phyloP scores from a whole-genome alignment of 1,139 yeast genomes.

The Suhomyces guaymorum region DNA sequence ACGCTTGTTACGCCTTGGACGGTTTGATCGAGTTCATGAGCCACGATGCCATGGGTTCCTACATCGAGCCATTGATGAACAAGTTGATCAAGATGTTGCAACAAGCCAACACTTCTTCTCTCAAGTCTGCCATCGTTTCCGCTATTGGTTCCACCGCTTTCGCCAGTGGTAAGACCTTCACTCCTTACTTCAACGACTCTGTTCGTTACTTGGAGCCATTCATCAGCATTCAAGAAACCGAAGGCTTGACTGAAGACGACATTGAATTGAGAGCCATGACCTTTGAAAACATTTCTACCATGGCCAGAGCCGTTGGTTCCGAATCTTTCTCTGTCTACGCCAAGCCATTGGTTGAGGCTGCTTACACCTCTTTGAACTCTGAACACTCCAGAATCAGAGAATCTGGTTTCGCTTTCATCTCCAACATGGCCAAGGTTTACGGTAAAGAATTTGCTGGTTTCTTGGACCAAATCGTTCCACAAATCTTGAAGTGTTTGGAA shows the following conservation, averaged over 20 bases:
- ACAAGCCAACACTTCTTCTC: conserved; percentile 60
- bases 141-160: conserved; percentile 97
- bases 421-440: conserved; percentile 93
- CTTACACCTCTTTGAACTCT: conserved; percentile 75
- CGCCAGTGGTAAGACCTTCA: conserved; percentile 86
- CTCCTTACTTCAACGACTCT: conserved; percentile 82
- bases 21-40: conserved; percentile 90
- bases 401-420: conserved; percentile 91
- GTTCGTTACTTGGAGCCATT: conserved; percentile 80
- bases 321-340: conserved; percentile 84
- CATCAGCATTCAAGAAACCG: conserved; percentile 63
- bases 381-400: conserved; percentile 87
- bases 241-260: conserved; percentile 76
- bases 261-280: conserved; percentile 87
- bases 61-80: conserved; percentile 87
- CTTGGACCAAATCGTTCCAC: conserved; percentile 79
- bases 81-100: conserved; percentile 82
- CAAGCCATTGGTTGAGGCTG: conserved; percentile 85
- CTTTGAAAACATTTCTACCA: conserved; percentile 88
- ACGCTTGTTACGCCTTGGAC: conserved; percentile 89
- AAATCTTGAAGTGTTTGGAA: conserved; percentile 77
- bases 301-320: conserved; percentile 96
- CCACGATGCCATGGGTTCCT: conserved; percentile 77
- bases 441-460: conserved; percentile 88
- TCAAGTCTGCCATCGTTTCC: conserved; percentile 87